Conservation (phyloP, 1,139 yeast species). For the Saccharomyces hybrid region DNA sequence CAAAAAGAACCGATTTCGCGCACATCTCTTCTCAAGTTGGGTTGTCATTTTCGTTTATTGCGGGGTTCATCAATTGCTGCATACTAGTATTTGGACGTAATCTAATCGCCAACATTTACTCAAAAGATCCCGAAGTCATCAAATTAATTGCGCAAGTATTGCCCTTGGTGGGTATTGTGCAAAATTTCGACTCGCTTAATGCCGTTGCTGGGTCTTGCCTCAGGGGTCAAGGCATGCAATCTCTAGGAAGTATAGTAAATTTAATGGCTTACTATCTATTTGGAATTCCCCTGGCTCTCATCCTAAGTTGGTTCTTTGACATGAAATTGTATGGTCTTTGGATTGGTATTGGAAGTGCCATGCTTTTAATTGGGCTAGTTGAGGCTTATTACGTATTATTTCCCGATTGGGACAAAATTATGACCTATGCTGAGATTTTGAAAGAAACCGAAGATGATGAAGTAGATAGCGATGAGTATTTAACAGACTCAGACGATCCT, state of each 20-base stretch:
- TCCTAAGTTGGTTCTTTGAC: constrained; percentile 50
- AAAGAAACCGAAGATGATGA: constrained; percentile 34
- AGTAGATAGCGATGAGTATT: constrained; percentile 23
- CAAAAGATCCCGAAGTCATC: constrained; percentile 61
- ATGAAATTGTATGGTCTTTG: constrained; percentile 66
- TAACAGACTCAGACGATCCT: constrained; percentile 22
- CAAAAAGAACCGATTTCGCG: constrained; percentile 58
- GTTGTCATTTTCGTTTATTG: constrained; percentile 46
- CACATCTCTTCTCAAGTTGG: constrained; percentile 60
- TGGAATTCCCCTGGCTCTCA: constrained; percentile 65
- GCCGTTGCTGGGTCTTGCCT: constrained; percentile 79
- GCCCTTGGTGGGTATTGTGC: constrained; percentile 68
- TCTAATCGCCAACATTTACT: constrained; percentile 58
- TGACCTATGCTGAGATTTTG: constrained; percentile 40
- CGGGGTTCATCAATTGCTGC: constrained; percentile 52
- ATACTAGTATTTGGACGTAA: constrained; percentile 46
- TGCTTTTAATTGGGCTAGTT: constrained; percentile 57
- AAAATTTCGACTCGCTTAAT: constrained; percentile 73
- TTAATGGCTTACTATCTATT: constrained; percentile 63
- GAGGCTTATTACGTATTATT: constrained; percentile 46
- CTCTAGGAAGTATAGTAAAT: constrained; percentile 74
- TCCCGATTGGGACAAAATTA: constrained; percentile 50
- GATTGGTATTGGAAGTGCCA: constrained; percentile 80
- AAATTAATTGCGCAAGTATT: constrained; percentile 45
- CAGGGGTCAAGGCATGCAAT: constrained; percentile 83